A percentile compares a stretch with the other conserved stretches of the same genome.
Evolutionary conservation across 2,329 filamentous ascomycete species (phyloP).

Genomic region (Ilyonectria sp.): DNA sequence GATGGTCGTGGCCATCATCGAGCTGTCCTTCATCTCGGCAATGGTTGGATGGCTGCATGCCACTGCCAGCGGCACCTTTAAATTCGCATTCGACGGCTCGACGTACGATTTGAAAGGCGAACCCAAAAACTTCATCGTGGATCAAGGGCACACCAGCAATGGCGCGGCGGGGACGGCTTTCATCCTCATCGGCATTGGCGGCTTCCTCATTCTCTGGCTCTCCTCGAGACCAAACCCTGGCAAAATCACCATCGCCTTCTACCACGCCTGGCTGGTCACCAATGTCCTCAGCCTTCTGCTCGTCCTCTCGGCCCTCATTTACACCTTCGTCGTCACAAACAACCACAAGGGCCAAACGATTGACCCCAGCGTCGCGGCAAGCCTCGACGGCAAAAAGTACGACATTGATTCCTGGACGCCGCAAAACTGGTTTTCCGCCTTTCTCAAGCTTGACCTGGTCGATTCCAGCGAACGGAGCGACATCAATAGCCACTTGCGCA

Average conservation of each 20-base stretch:
- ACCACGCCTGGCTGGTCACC: conserved; percentile 43
- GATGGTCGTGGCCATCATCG: conserved; percentile 48
- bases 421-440: conserved; percentile 48
- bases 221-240: conserved; percentile 30
- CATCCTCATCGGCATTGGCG: conserved; percentile 45
- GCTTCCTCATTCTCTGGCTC: conserved; percentile 42
- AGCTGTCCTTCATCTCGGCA: conserved; percentile 47
- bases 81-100: conserved; percentile 32
- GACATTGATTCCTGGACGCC: conserved; percentile 45
- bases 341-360: conserved; percentile 44
- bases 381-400: conserved; percentile 39
- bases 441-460: conserved; percentile 43
- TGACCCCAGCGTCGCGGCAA: conserved; percentile 28
- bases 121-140: conserved; percentile 44
- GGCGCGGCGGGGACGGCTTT: conserved; percentile 49
- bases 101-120: conserved; percentile 36
- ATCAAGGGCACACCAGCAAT: conserved; percentile 50
- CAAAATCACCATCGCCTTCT: conserved; percentile 36
- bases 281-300: conserved; percentile 44
- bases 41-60: conserved; percentile 49
- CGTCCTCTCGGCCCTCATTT: conserved; percentile 43
- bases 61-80: conserved; percentile 44
- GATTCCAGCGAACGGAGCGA: conserved; percentile 32
- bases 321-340: conserved; percentile 49
- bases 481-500: conserved; percentile 41